Base-by-base conservation (phyloP, 2,329 filamentous ascomycete species). In the Annulohypoxylon truncatum region DNA sequence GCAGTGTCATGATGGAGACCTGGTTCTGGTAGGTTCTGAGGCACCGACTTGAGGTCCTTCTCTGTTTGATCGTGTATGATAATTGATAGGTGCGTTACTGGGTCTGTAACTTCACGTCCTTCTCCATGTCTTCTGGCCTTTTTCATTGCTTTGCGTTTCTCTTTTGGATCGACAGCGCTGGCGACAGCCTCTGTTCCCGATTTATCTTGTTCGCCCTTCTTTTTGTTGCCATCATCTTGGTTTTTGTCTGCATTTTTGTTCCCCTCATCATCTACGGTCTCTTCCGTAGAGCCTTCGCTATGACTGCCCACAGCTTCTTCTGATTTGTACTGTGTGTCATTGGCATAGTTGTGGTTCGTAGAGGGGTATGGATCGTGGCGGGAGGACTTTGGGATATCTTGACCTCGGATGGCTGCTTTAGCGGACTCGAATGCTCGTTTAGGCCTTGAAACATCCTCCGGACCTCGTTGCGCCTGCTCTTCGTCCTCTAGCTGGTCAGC, bases 71-170 rank as follows among this genome's bases (percentile, higher is more conserved):
- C 90, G 73, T 91, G 88, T 33, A 92, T 90, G 33, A 79, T 81
- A 50, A 92, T 84, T 1, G 90, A 89, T 2, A 92, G 81, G 77
- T 92, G 90, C 1, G 90, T 93, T 38, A 92, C 84, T 0, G 90
- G 90, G 72, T 93, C 90, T 1, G 90, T 92, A 48, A 92, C 90
- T 74, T 90, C 83, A 64, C 84, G 80, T n/a, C 83, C 82, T n/a
- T 80, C 82, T 44, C 80, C 79, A 52, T 83, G 80, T 48, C 78
- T 76, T 52, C 79, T 80, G 9, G 72, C 76, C 61, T 81, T 82
- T 71, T 85, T 84, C 74, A 83, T 81, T 6, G 79, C 77, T 61
- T 84, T 85, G 22, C 83, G 80, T 73, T 83, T 82, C 63, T 82
- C 76, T 68, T 79, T 83, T 1, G 82, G 80, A 53, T 84, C 80